These are phyloP conservation scores for Alternaria arbusti DNA, from an alignment of 2,329 filamentous ascomycete genomes.

Conservation along the genomic window DNA sequence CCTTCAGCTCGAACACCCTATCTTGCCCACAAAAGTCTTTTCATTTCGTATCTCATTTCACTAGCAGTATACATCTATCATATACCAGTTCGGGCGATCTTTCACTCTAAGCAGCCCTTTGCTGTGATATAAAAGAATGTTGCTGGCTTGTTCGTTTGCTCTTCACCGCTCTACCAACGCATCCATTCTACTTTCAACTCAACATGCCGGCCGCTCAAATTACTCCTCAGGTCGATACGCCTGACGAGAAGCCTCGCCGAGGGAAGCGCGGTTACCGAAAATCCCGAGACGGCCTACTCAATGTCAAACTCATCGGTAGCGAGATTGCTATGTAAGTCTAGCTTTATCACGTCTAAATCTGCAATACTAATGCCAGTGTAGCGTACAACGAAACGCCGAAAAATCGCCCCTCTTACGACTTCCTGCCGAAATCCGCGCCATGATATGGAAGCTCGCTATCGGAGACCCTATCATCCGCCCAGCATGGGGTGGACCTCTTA, in stretches of 20 bases:
- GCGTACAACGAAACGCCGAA: background rate
- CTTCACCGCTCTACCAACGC: background rate
- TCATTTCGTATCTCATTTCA: fast-evolving
- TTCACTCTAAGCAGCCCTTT: background rate
- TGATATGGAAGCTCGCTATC: background rate
- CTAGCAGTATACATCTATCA: too few species aligned
- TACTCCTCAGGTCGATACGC: background rate
- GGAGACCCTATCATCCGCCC: background rate
- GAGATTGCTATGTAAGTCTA: background rate
- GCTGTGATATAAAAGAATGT: background rate
- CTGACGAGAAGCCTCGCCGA: background rate
- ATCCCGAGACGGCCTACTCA: background rate
- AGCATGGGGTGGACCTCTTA: background rate
- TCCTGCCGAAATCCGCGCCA: background rate
- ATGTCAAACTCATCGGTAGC: background rate
- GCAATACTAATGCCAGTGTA: background rate
- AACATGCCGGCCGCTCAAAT: background rate
- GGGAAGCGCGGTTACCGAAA: background rate
- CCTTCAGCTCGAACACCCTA: background rate
- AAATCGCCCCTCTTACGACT: background rate
- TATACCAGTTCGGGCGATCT: too few species aligned
- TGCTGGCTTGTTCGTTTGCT: fast-evolving
- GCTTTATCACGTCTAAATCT: fast-evolving
- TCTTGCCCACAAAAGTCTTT: background rate
- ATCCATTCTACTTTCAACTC: background rate